These are phyloP conservation scores for Emergomyces pasteurianus DNA, from an alignment of 2,329 filamentous ascomycete species.

Conservation along the genomic window DNA sequence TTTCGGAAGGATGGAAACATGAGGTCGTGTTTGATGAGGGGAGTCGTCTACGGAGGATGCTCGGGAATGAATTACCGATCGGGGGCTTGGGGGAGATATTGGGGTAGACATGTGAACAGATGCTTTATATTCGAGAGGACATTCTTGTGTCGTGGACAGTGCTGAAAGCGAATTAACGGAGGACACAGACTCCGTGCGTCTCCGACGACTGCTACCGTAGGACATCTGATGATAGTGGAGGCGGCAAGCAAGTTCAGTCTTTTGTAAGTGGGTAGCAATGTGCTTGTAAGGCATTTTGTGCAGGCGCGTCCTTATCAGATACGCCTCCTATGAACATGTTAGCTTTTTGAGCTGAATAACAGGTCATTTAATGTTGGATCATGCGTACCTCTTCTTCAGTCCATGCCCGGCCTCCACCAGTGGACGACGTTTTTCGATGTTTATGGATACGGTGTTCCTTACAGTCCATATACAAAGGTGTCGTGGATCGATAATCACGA, in stretches of 20 bases:
- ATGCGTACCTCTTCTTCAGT: slow-evolving; percentile 67
- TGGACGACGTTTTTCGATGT: slow-evolving; percentile 55
- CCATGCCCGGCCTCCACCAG: slow-evolving; percentile 68
- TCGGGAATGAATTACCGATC: slow-evolving; percentile 4
- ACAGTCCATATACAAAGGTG: slow-evolving; percentile 44
- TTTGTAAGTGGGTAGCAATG: slow-evolving; percentile 72
- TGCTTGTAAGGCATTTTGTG: slow-evolving; percentile 90
- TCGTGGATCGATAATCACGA: slow-evolving; percentile 22
- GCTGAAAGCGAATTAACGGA: slow-evolving; percentile 37
- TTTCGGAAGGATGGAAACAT: slow-evolving; percentile 22
- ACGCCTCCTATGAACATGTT: slow-evolving; percentile 51
- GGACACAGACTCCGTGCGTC: slow-evolving; percentile 59
- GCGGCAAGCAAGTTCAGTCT: slow-evolving; percentile 77
- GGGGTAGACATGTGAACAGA: slow-evolving; percentile 37
- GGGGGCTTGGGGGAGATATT: slow-evolving; percentile 24
- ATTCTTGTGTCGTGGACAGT: slow-evolving; percentile 21
- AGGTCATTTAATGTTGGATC: neutral
- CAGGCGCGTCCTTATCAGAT: slow-evolving; percentile 69
- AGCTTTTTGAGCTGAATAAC: neutral
- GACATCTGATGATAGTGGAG: slow-evolving; percentile 80
- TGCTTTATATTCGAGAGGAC: slow-evolving; percentile 19
- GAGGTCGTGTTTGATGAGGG: slow-evolving; percentile 15
- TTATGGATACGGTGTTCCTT: slow-evolving; percentile 50
- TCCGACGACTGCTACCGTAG: slow-evolving; percentile 68
- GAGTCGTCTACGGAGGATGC: slow-evolving; percentile 4